Base-by-base conservation (phyloP, 2,329 filamentous ascomycete species). In the Drechslera avenae region DNA sequence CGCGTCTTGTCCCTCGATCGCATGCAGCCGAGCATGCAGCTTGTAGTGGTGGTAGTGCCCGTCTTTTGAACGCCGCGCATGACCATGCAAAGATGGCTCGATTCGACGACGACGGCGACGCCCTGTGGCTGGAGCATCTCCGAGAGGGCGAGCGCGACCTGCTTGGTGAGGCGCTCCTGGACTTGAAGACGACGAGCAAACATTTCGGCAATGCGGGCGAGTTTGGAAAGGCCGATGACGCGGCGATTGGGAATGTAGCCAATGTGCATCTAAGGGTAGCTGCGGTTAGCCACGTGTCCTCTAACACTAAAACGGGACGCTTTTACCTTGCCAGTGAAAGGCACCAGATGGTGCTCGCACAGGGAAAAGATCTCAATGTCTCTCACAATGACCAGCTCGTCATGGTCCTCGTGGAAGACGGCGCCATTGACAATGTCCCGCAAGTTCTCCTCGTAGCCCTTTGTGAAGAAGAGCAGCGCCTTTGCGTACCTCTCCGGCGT, bases 11-110 rank as follows among this genome's bases (percentile, higher is more conserved):
- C 90, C 64, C 90, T 91, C 54, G 87, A 87, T 69, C 96, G 87
- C 81, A 99, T 96, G 67, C 91, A 92, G 32, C 94, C 94, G n/a
- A 97, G 83, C 76, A 99, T 95, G 73, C 93, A 97, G 78, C 91
- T 97, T 14, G 94, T 99, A 31, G 95, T 94, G 5, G 94, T 97
- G 14, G 84, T 88, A 42, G 89, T 87, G 33, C 82, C 84, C 0
- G 91, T 91, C 81, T 99, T 97, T 72, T 97, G 85, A 8, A 99
- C 93, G n/a, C 94, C 94, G 39, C 94, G 86, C 92, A 97, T 97
- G 13, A 96, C 91, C 93, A 97, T 99, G 80, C 94, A 99, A 39
- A 97, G 79, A 76, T 99, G 94, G 68, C 86, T 92, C 12, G 90
- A 95, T 71, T 99, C 94, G 88, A 99, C 96, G 52, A 99, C 93